These are phyloP conservation scores for Clausena lansium DNA, from an alignment of 345 rosid genomes.

Conservation along the genomic window DNA sequence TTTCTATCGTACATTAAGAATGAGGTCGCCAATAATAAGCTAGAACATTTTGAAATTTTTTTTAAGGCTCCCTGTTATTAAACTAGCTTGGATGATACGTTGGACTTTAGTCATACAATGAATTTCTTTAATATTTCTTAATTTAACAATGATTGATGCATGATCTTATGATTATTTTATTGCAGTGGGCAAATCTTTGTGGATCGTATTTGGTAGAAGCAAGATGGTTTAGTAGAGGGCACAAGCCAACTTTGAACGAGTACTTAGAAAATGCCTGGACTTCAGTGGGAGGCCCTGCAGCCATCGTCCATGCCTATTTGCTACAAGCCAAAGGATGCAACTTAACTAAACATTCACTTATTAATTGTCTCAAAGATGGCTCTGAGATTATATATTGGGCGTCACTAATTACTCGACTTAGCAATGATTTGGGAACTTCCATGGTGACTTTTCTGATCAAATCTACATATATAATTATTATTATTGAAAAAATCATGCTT, in stretches of 20 bases:
- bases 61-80: no score
- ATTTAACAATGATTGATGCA: no score
- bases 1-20: not conserved
- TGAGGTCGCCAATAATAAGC: not conserved
- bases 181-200: slow-evolving; percentile 10
- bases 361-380: not conserved
- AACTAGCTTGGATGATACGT: no score
- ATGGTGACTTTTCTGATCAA: not conserved
- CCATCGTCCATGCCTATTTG: slow-evolving; percentile 1
- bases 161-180: not conserved
- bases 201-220: slow-evolving; percentile 9
- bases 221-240: not conserved
- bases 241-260: not conserved
- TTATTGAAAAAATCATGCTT: no score
- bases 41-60: no score
- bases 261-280: slow-evolving; percentile 8
- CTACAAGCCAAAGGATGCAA: not conserved
- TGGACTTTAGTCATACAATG: no score
- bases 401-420: not conserved
- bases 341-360: not conserved
- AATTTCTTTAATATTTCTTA: no score
- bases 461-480: not conserved
- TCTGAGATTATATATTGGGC: slow-evolving; percentile 1
- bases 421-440: slow-evolving; percentile 10
- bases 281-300: slow-evolving; percentile 8